phyloP scores from a whole-genome alignment of 305 asterid genomes.

The Solanum hybrid region DNA sequence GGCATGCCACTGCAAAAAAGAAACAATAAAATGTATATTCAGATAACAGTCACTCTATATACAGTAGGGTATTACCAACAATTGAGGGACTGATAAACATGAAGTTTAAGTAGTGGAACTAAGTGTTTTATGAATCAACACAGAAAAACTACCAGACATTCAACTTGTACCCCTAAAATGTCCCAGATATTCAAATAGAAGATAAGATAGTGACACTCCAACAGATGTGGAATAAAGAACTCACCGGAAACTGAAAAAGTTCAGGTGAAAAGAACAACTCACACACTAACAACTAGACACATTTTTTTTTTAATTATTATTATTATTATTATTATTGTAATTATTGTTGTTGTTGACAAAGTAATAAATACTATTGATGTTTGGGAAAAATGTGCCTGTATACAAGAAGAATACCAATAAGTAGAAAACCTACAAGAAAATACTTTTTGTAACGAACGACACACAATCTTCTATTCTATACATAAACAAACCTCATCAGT shows the following conservation, averaged over 20 bases:
- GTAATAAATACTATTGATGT: not conserved
- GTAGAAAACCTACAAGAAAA: not conserved
- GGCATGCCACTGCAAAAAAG: constrained; percentile 90
- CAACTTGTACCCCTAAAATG: not conserved
- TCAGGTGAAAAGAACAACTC: not conserved
- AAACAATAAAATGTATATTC: not conserved
- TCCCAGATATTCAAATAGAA: not conserved
- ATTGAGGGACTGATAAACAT: not conserved
- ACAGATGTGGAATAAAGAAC: not conserved
- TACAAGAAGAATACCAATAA: not conserved
- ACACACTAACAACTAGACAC: not conserved
- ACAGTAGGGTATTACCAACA: not conserved
- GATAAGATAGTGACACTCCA: not conserved
- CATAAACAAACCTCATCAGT: not conserved
- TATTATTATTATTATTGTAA: not conserved
- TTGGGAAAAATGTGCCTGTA: not conserved
- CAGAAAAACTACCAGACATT: not conserved
- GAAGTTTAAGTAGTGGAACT: not conserved
- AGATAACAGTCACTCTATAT: not conserved
- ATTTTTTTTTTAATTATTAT: not conserved
- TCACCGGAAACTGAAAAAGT: not conserved
- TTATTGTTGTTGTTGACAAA: not conserved
- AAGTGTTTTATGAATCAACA: not conserved
- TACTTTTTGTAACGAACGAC: not conserved
- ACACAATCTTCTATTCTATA: not conserved